These are phyloP conservation scores for Exophiala viscosa DNA, from an alignment of 2,329 filamentous ascomycete genomes.

Conservation along the genomic window DNA sequence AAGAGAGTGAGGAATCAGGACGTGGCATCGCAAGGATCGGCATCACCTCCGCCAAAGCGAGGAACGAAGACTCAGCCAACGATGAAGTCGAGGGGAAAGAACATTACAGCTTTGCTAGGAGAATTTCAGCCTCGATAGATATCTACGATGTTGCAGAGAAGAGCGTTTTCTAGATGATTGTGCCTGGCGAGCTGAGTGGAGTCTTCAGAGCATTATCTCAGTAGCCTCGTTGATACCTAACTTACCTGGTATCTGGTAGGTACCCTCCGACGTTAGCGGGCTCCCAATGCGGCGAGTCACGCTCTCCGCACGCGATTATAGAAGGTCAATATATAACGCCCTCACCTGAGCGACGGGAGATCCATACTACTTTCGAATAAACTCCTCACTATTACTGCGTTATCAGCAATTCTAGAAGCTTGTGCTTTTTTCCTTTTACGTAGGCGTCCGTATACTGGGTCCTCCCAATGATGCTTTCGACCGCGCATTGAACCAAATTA, in stretches of 20 bases:
- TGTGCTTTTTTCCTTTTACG: too few relatives aligned
- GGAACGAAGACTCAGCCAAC: constrained; percentile 1
- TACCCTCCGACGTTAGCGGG: background rate
- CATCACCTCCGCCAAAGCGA: constrained; percentile 19
- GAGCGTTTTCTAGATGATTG: background rate
- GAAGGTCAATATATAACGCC: too few relatives aligned
- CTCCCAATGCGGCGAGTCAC: background rate
- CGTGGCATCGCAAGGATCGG: constrained; percentile 4
- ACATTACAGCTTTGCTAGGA: constrained; percentile 10
- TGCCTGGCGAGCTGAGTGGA: background rate
- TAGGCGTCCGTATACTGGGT: too few relatives aligned
- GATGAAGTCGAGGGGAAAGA: constrained; percentile 9
- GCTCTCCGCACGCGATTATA: too few relatives aligned
- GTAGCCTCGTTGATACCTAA: background rate
- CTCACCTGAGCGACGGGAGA: too few relatives aligned
- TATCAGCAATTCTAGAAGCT: too few relatives aligned
- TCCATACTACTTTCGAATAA: too few relatives aligned
- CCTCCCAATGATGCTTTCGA: too few relatives aligned
- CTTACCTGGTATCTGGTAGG: too few relatives aligned
- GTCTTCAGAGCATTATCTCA: background rate
- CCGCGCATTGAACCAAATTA: too few relatives aligned
- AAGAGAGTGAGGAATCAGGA: constrained; percentile 18
- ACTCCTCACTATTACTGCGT: too few relatives aligned
- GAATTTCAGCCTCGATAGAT: constrained; percentile 11
- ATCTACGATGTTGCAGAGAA: background rate